Evolutionary conservation across 306 rosid genomes (phyloP).

Genomic region (Vigna angularis): DNA sequence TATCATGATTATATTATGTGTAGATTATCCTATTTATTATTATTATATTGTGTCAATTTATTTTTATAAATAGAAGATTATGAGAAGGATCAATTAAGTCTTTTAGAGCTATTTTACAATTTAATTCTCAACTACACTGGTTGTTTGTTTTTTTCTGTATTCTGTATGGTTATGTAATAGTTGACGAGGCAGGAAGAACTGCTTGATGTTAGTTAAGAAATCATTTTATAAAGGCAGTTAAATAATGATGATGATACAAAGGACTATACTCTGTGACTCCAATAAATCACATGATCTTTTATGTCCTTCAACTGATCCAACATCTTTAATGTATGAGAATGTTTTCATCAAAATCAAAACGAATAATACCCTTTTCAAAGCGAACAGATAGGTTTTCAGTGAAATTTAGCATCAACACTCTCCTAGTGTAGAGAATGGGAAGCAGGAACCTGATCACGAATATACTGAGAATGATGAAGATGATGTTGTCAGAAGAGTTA

Average conservation of each 20-base stretch:
- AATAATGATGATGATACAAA: constrained; percentile 59
- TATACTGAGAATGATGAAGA: constrained; percentile 63
- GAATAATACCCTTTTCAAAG: constrained; percentile 76
- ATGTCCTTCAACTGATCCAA: constrained; percentile 58
- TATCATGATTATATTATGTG: no score
- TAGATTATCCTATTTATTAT: no score
- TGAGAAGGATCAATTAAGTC: no score
- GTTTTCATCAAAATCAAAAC: constrained; percentile 54
- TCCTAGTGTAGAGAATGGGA: constrained; percentile 51
- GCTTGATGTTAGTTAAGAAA: constrained; percentile 25
- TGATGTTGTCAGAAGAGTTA: constrained; percentile 68
- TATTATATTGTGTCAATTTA: no score
- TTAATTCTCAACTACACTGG: neutral
- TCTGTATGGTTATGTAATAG: constrained; percentile 20
- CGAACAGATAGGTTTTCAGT: constrained; percentile 71
- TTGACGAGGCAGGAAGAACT: neutral
- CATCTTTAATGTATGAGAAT: constrained; percentile 64
- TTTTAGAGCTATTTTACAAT: rapidly evolving
- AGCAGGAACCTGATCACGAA: constrained; percentile 53
- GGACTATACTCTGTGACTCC: constrained; percentile 71
- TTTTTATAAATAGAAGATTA: no score
- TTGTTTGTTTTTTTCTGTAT: constrained; percentile 23
- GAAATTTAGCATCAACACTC: constrained; percentile 62
- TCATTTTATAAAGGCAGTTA: constrained; percentile 61
- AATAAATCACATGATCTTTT: constrained; percentile 42